A percentile compares a stretch with the other conserved stretches of the same genome.
Conservation (phyloP, 805 yeast species). For the Geotrichum ghanense region DNA sequence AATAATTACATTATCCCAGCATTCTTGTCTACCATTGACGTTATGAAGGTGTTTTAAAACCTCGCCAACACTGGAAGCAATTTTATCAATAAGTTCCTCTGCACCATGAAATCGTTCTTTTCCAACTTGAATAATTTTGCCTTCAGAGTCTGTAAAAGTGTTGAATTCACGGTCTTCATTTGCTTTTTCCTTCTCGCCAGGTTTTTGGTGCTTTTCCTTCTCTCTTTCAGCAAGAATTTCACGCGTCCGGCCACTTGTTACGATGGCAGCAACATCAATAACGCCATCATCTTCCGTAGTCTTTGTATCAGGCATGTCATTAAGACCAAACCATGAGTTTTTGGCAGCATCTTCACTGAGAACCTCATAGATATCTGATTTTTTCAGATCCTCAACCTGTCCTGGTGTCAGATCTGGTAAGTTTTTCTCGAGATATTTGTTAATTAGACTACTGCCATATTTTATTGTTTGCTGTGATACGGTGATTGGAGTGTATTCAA, state of each 20-base stretch:
- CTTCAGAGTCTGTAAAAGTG: slow-evolving; percentile 48
- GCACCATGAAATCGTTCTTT: slow-evolving; percentile 82
- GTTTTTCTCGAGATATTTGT: slow-evolving; percentile 36
- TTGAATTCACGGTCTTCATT: slow-evolving; percentile 70
- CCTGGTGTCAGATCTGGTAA: slow-evolving; percentile 44
- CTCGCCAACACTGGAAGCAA: slow-evolving; percentile 44
- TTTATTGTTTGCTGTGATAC: slow-evolving; percentile 40
- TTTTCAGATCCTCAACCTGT: slow-evolving; percentile 68
- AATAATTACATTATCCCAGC: slow-evolving; percentile 73
- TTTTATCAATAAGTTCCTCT: slow-evolving; percentile 40
- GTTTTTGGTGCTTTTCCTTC: slow-evolving; percentile 29
- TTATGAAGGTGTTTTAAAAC: slow-evolving; percentile 51
- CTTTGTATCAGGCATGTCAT: slow-evolving; percentile 19
- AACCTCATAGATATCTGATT: slow-evolving; percentile 67
- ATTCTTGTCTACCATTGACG: slow-evolving; percentile 59
- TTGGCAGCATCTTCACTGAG: slow-evolving; percentile 50
- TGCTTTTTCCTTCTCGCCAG: slow-evolving; percentile 25
- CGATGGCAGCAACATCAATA: slow-evolving; percentile 81
- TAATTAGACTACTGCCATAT: slow-evolving; percentile 58
- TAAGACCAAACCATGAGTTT: slow-evolving; percentile 49
- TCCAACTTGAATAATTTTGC: slow-evolving; percentile 58
- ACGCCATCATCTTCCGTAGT: slow-evolving; percentile 55
- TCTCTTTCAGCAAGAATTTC: slow-evolving; percentile 61
- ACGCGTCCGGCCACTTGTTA: slow-evolving; percentile 63
- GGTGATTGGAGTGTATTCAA: slow-evolving; percentile 54